Evolutionary conservation across 192 early-diverging fungal species (phyloP).

Genomic region (Diversispora epigaea): DNA sequence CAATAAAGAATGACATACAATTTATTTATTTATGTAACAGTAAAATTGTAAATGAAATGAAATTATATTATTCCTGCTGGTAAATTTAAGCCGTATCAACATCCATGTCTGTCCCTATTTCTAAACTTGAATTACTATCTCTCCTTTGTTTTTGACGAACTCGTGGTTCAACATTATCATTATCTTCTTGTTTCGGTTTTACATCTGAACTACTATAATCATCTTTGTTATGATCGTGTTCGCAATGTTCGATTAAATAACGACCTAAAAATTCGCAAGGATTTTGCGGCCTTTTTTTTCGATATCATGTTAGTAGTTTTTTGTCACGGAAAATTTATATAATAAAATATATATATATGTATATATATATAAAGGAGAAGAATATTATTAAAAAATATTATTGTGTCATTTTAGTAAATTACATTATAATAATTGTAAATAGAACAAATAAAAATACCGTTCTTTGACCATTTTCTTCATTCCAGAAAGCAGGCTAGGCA

Average conservation of each 20-base stretch:
- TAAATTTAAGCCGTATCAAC: background rate
- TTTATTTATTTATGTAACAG: background rate
- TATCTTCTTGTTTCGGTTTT: slow-evolving; percentile 9
- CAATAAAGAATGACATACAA: too few species aligned
- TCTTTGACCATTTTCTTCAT: slow-evolving; percentile 44
- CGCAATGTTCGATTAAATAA: slow-evolving; percentile 37
- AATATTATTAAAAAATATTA: too few species aligned
- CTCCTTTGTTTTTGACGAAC: slow-evolving; percentile 15
- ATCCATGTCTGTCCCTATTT: slow-evolving; percentile 2
- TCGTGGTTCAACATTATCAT: background rate
- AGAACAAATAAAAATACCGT: slow-evolving; percentile 30
- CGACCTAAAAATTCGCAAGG: slow-evolving; percentile 42
- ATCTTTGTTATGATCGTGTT: slow-evolving; percentile 27
- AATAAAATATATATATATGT: too few species aligned
- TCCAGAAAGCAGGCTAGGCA: slow-evolving; percentile 46
- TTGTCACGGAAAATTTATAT: background rate
- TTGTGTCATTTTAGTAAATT: background rate
- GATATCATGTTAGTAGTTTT: background rate
- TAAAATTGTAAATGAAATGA: background rate
- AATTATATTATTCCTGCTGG: background rate
- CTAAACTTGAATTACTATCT: slow-evolving; percentile 11
- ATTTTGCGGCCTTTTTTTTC: slow-evolving; percentile 35
- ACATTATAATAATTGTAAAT: background rate
- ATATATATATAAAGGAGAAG: too few species aligned
- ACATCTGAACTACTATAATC: slow-evolving; percentile 2